Base-by-base conservation (phyloP, 306 rosid genomes). In the Citrullus colocynthis region DNA sequence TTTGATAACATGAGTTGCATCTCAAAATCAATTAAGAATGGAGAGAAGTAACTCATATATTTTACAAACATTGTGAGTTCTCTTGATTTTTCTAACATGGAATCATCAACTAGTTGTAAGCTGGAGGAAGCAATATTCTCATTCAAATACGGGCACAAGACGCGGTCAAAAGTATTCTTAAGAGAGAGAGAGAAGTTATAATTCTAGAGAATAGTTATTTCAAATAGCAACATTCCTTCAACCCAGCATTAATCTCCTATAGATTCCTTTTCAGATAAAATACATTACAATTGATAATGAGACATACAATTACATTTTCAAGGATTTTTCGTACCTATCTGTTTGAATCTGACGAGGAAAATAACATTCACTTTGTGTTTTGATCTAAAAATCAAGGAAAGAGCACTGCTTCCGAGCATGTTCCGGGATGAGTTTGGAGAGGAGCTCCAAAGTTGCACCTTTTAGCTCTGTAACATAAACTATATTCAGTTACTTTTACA, bases 341-440 rank as follows among this genome's bases (percentile, higher is more conserved):
- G 77, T 16, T 44, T 14, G 77, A 72, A 48, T 51, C 56, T 4
- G 56, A 51, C 42, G 61, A 73, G 42, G 77, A 28, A 73, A 30
- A 75, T 44, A 54, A 34, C 79, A 75, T 21, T 37, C 12, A 69
- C 55, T 44, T 69, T 12, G 37, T 24, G 56, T 41, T 66, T 69
- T 69, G 75, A 60, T 57, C 81, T 85, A 86, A 79, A 82, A 76
- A 61, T 85, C 86, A 49, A 86, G 85, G 66, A 83, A 81, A 30
- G 89, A 72, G 21, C 92, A 90, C 79, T 88, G 92, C 82, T 87
- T 88, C 59, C 89, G 83, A 55, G 92, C 88, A 60, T 88, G 90
- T 79, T 88, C 90, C 1, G 92, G 91, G 18, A 90, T 82, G 81
- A 88, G 86, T 75, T 74, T 88, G 70, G 88, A 83, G 64, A 88